Conservation (phyloP, 2,329 filamentous ascomycete genomes). For the Nectriaceae sp. region DNA sequence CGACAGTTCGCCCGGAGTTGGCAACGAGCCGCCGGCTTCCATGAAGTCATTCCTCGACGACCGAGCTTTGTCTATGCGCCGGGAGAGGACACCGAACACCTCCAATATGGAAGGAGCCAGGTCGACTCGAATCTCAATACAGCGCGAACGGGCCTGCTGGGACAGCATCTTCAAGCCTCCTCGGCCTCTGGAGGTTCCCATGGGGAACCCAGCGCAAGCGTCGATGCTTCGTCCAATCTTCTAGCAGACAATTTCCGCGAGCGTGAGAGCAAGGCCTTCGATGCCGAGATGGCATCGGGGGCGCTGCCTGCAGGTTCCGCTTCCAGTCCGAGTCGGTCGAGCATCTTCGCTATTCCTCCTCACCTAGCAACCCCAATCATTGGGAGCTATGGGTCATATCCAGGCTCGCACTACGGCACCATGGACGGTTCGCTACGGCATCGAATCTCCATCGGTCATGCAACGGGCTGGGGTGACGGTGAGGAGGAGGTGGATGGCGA, state of each 20-base stretch:
- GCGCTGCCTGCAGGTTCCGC: constrained; percentile 30
- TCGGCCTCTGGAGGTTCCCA: constrained; percentile 25
- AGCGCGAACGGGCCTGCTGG: constrained; percentile 47
- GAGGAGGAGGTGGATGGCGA: constrained; percentile 37
- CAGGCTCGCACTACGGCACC: constrained; percentile 55
- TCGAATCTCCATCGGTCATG: constrained; percentile 50
- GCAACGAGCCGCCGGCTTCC: constrained; percentile 86
- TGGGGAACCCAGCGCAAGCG: constrained; percentile 26
- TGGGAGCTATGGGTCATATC: constrained; percentile 66
- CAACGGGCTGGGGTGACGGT: constrained; percentile 26
- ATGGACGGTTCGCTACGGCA: constrained; percentile 40
- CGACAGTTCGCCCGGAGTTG: constrained; percentile 91
- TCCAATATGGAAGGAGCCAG: constrained; percentile 44
- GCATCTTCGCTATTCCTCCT: constrained; percentile 59
- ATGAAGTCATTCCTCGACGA: constrained; percentile 80
- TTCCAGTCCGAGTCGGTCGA: constrained; percentile 34
- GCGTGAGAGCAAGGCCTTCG: constrained; percentile 50
- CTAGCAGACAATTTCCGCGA: constrained; percentile 36
- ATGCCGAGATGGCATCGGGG: constrained; percentile 42
- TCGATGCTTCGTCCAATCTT: constrained; percentile 17
- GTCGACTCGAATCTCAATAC: constrained; percentile 37
- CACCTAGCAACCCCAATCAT: constrained; percentile 69
- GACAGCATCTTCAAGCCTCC: constrained; percentile 52
- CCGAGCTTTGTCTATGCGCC: constrained; percentile 71
- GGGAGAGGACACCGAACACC: constrained; percentile 42